Evolutionary conservation across 1,139 yeast species (phyloP).

Genomic region (Saccharomycopsis crataegensis): DNA sequence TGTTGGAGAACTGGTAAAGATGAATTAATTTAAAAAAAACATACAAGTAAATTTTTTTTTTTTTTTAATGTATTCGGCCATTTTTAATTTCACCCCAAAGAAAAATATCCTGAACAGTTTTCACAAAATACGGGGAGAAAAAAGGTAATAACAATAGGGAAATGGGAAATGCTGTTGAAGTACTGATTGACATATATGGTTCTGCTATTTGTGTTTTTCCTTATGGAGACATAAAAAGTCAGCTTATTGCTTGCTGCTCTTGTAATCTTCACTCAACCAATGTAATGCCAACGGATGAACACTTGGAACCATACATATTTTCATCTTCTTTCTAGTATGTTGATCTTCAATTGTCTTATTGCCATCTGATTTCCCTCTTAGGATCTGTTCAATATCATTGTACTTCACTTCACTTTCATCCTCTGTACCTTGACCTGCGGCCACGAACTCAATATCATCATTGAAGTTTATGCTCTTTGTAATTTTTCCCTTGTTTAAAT

Average conservation of each 20-base stretch:
- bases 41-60: no score
- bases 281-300: slow-evolving; percentile 64
- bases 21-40: no score
- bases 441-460: slow-evolving; percentile 29
- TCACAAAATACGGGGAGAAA: no score
- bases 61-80: no score
- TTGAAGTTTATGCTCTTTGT: slow-evolving; percentile 28
- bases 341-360: slow-evolving; percentile 22
- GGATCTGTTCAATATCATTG: slow-evolving; percentile 20
- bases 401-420: slow-evolving; percentile 21
- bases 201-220: no score
- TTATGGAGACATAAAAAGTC: no score
- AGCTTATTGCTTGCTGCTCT: background rate
- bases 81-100: no score
- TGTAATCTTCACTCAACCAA: slow-evolving; percentile 50
- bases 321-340: slow-evolving; percentile 22
- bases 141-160: no score
- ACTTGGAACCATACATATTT: slow-evolving; percentile 42
- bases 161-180: no score
- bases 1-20: no score
- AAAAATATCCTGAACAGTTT: no score
- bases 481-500: slow-evolving; percentile 62
- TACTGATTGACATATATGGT: no score
- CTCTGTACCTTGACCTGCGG: background rate
- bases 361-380: slow-evolving; percentile 19